Evolutionary conservation across 2,329 filamentous ascomycete genomes (phyloP).

Genomic region (Colletotrichum tropicale): DNA sequence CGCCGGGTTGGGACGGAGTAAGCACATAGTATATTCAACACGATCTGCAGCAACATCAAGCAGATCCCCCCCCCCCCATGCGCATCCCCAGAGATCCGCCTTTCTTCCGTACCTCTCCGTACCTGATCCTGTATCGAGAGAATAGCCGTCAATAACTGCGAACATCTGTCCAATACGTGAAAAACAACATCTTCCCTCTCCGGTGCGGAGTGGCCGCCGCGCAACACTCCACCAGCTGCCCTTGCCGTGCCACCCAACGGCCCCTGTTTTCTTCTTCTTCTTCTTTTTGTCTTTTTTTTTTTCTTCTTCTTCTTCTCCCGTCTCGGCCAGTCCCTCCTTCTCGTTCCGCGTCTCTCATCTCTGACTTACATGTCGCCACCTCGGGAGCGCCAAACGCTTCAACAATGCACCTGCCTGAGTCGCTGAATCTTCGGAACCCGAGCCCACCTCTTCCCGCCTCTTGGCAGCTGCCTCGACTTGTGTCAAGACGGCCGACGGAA

Average conservation of each 20-base stretch:
- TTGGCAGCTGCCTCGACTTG: background rate
- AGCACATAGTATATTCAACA: background rate
- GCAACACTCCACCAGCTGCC: background rate
- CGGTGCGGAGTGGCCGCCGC: background rate
- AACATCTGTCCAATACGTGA: background rate
- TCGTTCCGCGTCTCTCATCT: background rate
- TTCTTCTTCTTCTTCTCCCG: no score
- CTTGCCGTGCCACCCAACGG: background rate
- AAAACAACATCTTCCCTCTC: background rate
- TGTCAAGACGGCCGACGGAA: background rate
- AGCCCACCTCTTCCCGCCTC: background rate
- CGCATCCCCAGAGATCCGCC: background rate
- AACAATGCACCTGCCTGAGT: constrained; percentile 26
- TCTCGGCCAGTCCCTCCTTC: background rate
- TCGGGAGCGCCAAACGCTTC: background rate
- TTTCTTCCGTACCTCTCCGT: background rate
- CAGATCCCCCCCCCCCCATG: background rate
- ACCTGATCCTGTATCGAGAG: background rate
- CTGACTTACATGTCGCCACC: background rate
- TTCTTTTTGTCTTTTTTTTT: background rate
- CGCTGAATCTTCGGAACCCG: background rate
- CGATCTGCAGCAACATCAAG: background rate
- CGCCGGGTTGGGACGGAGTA: background rate
- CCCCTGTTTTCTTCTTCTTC: background rate
- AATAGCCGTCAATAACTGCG: background rate